Evolutionary conservation across 768 basidiomycete genomes (phyloP), one percentile per base, ranked within the genome.

Genomic region (Tephrocybe sp.): DNA sequence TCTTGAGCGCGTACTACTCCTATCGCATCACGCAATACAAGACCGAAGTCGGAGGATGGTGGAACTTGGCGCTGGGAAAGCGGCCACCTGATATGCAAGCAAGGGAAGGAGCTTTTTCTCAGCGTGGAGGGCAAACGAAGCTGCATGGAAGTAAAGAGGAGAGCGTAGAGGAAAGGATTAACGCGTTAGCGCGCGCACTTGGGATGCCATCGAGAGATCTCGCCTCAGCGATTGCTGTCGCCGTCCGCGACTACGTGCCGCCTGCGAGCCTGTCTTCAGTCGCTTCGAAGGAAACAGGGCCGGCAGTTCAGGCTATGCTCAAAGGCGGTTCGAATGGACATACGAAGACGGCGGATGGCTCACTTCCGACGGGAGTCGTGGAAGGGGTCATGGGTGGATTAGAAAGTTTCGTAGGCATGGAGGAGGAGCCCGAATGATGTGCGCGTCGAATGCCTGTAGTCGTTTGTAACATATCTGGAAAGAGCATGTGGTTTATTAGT

Each of bases 171-270:
- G 69, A 72, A 3, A 70, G 73, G 29, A 78, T 88, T 46, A 76
- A 79, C 43, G 78, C 73, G 12, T 70, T 89, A 10, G 87, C 86
- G 10, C 66, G 68, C 6, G 80, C 76, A 25, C 68, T 89, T 24
- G 87, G 84, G 1, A 76, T 88, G 58, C 75, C 79, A 0, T 71
- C 82, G 13, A 66, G 69, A 33, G 80, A 84, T 30, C 67, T 89
- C 1, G 84, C 86, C 2, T 72, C 69, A 15, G 87, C 85, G 0
- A 80, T 88, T 41, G 82, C 81, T 0, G 72, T 69, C 41, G 83
- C 79, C 0, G 79, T 84, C 24, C 72, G 74, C 54, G 71, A 80
- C 24, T 64, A 82, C 52, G 77, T 86, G 9, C 82, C 85, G 1
- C 76, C 78, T 9, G 82, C 79, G 6, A 82, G 78, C 30, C 61